phyloP scores from a whole-genome alignment of 106 monocot species.

The Cymbidium sinense region DNA sequence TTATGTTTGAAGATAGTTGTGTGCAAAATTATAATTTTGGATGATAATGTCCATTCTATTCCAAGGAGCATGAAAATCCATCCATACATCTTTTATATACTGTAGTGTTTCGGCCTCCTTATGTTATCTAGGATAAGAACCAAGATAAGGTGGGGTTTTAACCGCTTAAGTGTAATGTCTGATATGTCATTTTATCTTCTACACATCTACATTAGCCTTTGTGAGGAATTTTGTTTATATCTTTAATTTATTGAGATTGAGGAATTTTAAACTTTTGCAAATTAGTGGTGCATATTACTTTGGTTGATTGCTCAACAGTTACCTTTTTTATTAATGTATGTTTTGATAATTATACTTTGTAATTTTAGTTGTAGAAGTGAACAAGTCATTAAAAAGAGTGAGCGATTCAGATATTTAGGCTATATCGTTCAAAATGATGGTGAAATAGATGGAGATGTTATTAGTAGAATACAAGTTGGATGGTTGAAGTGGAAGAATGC shows the following conservation, averaged over 20 bases:
- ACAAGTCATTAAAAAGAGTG: too few species aligned
- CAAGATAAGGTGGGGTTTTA: neutral
- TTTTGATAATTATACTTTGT: neutral
- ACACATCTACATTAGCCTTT: neutral
- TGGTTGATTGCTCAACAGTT: neutral
- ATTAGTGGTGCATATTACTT: neutral
- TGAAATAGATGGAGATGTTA: too few species aligned
- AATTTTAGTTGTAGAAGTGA: too few species aligned
- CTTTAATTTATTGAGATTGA: neutral
- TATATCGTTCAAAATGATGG: too few species aligned
- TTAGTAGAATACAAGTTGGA: too few species aligned
- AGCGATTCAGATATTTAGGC: too few species aligned
- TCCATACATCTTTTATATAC: too few species aligned
- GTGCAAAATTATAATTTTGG: too few species aligned
- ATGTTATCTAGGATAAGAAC: too few species aligned
- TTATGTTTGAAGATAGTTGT: too few species aligned
- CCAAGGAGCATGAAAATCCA: neutral
- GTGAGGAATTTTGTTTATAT: neutral
- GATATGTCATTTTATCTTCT: neutral
- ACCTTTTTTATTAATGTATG: neutral
- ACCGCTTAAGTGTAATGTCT: neutral
- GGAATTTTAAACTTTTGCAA: neutral
- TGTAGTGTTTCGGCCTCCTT: too few species aligned
- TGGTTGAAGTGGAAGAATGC: too few species aligned
- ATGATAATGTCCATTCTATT: neutral